phyloP scores from a whole-genome alignment of 2,329 filamentous ascomycete species.

The Cladorrhinum sp. region DNA sequence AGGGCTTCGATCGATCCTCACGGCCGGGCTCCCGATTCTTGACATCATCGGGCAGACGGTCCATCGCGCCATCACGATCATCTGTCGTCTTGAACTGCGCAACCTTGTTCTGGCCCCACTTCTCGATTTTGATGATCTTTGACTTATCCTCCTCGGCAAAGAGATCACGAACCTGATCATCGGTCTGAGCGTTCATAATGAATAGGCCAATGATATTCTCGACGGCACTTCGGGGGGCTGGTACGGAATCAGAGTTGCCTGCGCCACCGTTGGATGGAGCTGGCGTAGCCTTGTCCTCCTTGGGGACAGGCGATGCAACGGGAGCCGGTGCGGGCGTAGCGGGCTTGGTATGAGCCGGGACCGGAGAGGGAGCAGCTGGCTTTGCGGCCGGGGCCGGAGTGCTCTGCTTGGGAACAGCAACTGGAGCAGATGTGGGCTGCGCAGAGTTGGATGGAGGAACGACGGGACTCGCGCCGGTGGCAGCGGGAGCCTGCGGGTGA shows the following conservation, averaged over 20 bases:
- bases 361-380: conserved; percentile 38
- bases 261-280: conserved; percentile 51
- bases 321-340: conserved; percentile 45
- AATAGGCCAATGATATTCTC: conserved; percentile 81
- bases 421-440: conserved; percentile 30
- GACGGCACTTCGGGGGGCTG: conserved; percentile 56
- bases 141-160: conserved; percentile 78
- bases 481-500: conserved; percentile 34
- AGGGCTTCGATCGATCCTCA: conserved; percentile 73
- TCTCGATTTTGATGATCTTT: conserved; percentile 77
- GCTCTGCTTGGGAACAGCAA: conserved; percentile 34
- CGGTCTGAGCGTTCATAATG: conserved; percentile 78
- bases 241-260: conserved; percentile 53
- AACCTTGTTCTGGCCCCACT: conserved; percentile 75
- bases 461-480: conserved; percentile 35
- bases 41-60: conserved; percentile 69
- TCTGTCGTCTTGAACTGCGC: conserved; percentile 78
- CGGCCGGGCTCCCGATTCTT: conserved; percentile 62
- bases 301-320: conserved; percentile 41
- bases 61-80: conserved; percentile 76
- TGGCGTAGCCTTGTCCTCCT: conserved; percentile 56
- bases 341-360: conserved; percentile 43
- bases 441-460: conserved; percentile 33
- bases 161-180: conserved; percentile 77
- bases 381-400: conserved; percentile 42